These are phyloP conservation scores for Phyllosticta citribraziliensis DNA, from an alignment of 2,329 filamentous ascomycete genomes.

Conservation along the genomic window DNA sequence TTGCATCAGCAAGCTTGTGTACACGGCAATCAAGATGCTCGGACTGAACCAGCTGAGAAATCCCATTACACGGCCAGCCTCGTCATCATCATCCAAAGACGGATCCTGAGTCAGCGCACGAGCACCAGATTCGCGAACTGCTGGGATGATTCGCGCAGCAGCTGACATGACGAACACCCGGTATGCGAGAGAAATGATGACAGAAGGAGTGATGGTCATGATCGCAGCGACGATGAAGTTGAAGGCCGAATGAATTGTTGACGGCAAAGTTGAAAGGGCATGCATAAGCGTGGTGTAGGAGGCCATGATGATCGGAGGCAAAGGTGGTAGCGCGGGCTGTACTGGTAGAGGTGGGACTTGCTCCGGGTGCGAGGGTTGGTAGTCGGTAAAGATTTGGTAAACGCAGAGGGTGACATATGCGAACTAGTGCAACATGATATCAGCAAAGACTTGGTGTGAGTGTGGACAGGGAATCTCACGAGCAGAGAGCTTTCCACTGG, in stretches of 20 bases:
- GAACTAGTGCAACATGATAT: constrained; percentile 42
- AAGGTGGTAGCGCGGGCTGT: constrained; percentile 86
- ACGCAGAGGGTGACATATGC: constrained; percentile 97
- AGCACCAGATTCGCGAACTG: constrained; percentile 77
- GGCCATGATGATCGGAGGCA: constrained; percentile 96
- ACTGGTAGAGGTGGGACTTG: constrained; percentile 43
- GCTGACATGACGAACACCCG: constrained; percentile 92
- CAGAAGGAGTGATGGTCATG: constrained; percentile 89
- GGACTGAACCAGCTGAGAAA: constrained; percentile 91
- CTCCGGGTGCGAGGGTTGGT: constrained; percentile 63
- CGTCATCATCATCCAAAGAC: constrained; percentile 74
- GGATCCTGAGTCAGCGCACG: constrained; percentile 75
- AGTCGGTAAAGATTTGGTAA: constrained; percentile 99
- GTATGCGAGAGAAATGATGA: constrained; percentile 90
- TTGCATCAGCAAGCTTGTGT: constrained; percentile 89
- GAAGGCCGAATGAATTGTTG: constrained; percentile 71
- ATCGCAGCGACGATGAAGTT: constrained; percentile 85
- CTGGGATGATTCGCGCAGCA: constrained; percentile 89
- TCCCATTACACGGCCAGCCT: constrained; percentile 68
- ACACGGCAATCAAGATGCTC: constrained; percentile 88
- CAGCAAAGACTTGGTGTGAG: background rate
- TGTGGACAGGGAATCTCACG: constrained; percentile 20
- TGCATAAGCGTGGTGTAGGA: constrained; percentile 89
- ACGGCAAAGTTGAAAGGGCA: constrained; percentile 71
- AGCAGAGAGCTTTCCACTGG: constrained; percentile 90